Evolutionary conservation across 2,329 filamentous ascomycete genomes (phyloP), one percentile per base, ranked within the genome.

Genomic region (Ophiostoma triangulosporum): DNA sequence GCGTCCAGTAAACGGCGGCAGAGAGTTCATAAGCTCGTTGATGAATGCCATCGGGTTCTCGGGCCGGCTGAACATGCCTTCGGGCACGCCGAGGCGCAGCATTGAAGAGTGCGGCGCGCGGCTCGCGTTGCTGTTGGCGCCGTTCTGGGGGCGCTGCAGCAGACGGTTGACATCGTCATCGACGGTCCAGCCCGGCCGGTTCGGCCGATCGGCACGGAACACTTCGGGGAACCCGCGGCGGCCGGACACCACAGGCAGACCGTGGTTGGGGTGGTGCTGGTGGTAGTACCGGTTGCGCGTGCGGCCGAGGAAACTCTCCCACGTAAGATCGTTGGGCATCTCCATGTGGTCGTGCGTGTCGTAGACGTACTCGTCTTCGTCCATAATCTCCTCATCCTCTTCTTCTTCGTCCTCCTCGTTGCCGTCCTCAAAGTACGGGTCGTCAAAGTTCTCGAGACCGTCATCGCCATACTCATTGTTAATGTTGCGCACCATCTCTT

Each of bases 121-220:
- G 8, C 20, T 9, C 62, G 32, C 63, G 63, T 17, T 20, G 20
- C 80, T 75, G 54, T 70, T 69, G 24, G 64, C 66, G 26, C 68
- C 62, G 22, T 70, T 69, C 48, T 64, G 67, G 46, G 68, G 83
- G 3, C 43, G 43, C 59, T 89, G 84, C 52, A 97, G 78, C 12
- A 97, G 74, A 43, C 91, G 91, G 63, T 97, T 96, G 22, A 82
- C 75, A 3, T 88, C 89, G 64, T 96, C 90, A 59, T 95, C 88
- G 27, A 74, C 74, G 4, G 17, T 20, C 29, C 29, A 32, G 54
- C 77, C 74, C 31, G 76, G 71, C 20, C 69, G 71, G 48, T 73
- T 73, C 52, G 75, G 66, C 54, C 79, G 73, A 60, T 81, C 76
- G 7, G 70, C 68, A 57, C 59, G 78, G 72, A 68, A 73, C 56